A percentile compares a stretch with the other conserved stretches of the same genome.
Evolutionary conservation across 2,329 filamentous ascomycete species (phyloP).

Genomic region (Xylaria sp.): DNA sequence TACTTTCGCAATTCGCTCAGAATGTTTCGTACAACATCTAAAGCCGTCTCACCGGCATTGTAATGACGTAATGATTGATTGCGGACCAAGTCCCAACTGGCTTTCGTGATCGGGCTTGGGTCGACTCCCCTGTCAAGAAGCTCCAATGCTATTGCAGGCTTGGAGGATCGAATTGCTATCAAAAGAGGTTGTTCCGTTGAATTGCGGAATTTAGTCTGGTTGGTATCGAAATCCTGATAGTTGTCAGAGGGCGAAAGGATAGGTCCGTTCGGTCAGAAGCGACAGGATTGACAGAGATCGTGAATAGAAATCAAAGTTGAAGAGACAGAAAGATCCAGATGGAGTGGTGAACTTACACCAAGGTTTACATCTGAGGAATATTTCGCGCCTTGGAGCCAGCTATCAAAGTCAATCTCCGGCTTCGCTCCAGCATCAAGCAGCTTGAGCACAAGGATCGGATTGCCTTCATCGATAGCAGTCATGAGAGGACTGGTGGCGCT

Average conservation of each 20-base stretch:
- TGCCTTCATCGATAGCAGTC: conserved; percentile 65
- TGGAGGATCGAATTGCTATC: conserved; percentile 64
- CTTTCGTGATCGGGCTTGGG: conserved; percentile 66
- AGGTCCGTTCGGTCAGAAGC: neutral
- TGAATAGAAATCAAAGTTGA: too few relatives aligned
- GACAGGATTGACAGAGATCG: neutral
- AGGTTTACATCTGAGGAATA: conserved; percentile 55
- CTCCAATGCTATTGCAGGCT: conserved; percentile 61
- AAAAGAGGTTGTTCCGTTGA: conserved; percentile 73
- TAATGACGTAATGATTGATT: conserved; percentile 50
- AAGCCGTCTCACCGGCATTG: conserved; percentile 58
- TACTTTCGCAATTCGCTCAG: conserved; percentile 63
- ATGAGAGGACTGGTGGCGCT: conserved; percentile 63
- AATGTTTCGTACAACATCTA: conserved; percentile 70
- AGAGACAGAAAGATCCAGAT: too few relatives aligned
- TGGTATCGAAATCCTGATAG: conserved; percentile 54
- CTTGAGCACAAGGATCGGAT: conserved; percentile 65
- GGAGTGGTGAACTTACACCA: conserved; percentile 43
- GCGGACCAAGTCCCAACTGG: conserved; percentile 52
- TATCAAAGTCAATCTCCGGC: conserved; percentile 69
- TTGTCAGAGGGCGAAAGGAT: neutral
- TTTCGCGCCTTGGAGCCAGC: conserved; percentile 69
- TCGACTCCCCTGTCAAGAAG: conserved; percentile 74
- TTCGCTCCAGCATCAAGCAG: conserved; percentile 73
- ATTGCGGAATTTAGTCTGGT: conserved; percentile 60